Evolutionary conservation across 345 rosid species (phyloP).

Genomic region (Corymbia maculata): DNA sequence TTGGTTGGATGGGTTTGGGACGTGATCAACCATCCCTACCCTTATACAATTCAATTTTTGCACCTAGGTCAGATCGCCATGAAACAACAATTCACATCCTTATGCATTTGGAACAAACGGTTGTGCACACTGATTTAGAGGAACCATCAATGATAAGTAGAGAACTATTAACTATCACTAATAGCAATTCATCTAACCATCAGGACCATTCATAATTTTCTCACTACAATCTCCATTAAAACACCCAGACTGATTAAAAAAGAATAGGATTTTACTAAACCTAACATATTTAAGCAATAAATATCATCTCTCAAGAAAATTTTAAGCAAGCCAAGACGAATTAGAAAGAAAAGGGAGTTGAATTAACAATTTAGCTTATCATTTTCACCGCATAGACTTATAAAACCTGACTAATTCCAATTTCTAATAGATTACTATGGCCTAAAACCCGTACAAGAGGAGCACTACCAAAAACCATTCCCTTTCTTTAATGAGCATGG

Average conservation of each 20-base stretch:
- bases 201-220: neutral
- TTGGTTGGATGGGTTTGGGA: neutral
- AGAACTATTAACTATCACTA: neutral
- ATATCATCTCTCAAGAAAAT: neutral
- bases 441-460: neutral
- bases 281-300: neutral
- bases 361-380: neutral
- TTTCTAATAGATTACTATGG: neutral
- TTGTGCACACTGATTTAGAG: neutral
- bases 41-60: neutral
- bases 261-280: neutral
- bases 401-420: neutral
- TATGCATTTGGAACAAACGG: neutral
- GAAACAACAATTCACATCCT: neutral
- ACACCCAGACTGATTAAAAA: neutral
- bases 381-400: neutral
- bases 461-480: neutral
- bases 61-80: neutral
- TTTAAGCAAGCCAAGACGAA: neutral
- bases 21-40: neutral
- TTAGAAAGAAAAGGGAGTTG: neutral
- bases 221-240: neutral
- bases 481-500: neutral
- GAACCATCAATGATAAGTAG: neutral
- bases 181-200: neutral